phyloP scores from a whole-genome alignment of 2,329 filamentous ascomycete genomes.

The Ophiostoma angusticollis region DNA sequence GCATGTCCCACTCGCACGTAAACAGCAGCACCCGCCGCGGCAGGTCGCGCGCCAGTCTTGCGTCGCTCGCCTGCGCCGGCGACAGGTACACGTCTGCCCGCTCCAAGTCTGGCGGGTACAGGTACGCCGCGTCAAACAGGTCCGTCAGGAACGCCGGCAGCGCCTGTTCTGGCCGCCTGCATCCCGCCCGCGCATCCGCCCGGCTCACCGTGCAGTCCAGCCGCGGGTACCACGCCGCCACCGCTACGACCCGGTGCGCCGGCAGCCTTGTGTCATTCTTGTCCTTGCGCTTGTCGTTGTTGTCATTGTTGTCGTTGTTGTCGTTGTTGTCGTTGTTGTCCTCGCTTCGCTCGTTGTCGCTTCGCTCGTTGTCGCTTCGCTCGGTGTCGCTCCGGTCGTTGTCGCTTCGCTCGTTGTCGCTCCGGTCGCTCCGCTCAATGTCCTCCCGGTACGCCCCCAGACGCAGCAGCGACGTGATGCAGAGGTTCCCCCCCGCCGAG shows the following conservation, averaged over 20 bases:
- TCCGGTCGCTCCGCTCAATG: background rate
- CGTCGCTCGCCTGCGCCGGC: conserved; percentile 42
- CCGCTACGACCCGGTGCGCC: conserved; percentile 34
- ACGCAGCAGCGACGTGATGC: conserved; percentile 30
- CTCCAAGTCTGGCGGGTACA: conserved; percentile 38
- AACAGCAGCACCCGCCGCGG: conserved; percentile 44
- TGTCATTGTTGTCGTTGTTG: background rate
- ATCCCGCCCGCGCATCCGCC: conserved; percentile 40
- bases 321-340: background rate
- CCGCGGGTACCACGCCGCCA: conserved; percentile 44
- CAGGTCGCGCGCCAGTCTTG: conserved; percentile 31
- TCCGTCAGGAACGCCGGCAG: conserved; percentile 45
- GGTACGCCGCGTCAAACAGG: conserved; percentile 50
- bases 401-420: background rate
- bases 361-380: no score
- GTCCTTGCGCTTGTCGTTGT: no score
- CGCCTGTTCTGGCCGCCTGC: conserved; percentile 42
- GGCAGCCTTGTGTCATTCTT: conserved; percentile 14
- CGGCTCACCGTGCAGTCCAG: conserved; percentile 48
- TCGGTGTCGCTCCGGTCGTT: no score
- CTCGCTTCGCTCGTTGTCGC: background rate
- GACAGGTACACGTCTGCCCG: conserved; percentile 43
- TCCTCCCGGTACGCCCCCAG: conserved; percentile 19
- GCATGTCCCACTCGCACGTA: conserved; percentile 39
- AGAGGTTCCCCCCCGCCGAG: conserved; percentile 47